A percentile compares a stretch with the other conserved stretches of the same genome.
These are phyloP conservation scores for Dioscorea alata DNA, from an alignment of 106 monocot species.

Conservation along the genomic window DNA sequence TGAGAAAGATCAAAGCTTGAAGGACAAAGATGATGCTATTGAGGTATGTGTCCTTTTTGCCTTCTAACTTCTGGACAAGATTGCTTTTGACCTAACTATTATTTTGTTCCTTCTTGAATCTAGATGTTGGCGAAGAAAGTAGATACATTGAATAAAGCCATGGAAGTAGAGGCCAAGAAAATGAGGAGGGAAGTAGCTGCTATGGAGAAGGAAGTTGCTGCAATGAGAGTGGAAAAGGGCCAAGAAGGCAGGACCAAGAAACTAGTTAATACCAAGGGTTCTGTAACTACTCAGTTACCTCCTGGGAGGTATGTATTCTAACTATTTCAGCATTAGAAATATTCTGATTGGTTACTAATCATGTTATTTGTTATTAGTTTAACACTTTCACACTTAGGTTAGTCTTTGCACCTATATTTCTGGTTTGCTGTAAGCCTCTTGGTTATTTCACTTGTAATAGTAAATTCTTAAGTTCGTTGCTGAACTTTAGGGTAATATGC, in stretches of 20 bases:
- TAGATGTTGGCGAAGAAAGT: conserved; percentile 90
- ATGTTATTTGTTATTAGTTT: too few species aligned
- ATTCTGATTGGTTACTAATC: too few species aligned
- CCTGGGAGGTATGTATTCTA: conserved; percentile 46
- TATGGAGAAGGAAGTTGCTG: conserved; percentile 91
- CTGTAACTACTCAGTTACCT: conserved; percentile 52
- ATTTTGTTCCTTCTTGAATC: conserved; percentile 2
- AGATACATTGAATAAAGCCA: conserved; percentile 90
- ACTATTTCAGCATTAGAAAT: background rate
- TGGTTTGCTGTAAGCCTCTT: too few species aligned
- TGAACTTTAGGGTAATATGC: too few species aligned
- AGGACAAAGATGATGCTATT: conserved; percentile 92
- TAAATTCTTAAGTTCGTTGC: too few species aligned
- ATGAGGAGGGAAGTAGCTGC: conserved; percentile 95
- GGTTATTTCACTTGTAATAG: too few species aligned
- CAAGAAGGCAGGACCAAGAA: conserved; percentile 62
- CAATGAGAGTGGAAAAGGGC: conserved; percentile 70
- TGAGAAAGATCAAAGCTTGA: conserved; percentile 93
- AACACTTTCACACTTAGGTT: too few species aligned
- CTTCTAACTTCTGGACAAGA: background rate
- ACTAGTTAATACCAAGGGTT: conserved; percentile 43
- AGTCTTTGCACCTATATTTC: too few species aligned
- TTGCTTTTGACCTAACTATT: background rate
- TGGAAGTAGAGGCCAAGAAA: conserved; percentile 96
- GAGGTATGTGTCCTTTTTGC: conserved; percentile 45